Base-by-base conservation (phyloP, 768 basidiomycete species). In the Trametes maxima region DNA sequence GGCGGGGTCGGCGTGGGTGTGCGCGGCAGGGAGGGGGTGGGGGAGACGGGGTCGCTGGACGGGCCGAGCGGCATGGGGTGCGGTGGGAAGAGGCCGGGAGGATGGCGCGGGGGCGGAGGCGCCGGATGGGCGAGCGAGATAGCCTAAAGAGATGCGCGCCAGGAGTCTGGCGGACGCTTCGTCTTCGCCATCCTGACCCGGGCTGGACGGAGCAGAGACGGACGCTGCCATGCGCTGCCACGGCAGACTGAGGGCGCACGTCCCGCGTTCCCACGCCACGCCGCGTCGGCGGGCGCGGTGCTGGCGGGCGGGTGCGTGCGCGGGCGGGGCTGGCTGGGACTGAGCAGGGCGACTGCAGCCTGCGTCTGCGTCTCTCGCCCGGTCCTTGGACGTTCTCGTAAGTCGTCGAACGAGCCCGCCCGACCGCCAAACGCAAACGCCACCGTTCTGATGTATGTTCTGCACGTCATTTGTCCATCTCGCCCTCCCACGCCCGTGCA, bases 391-490 rank as follows among this genome's bases (percentile, higher is more conserved):
- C 42, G 43, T 25, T 58, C 45, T 58, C 62, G 62, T 63, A 63
- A 63, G 53, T 49, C 57, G 51, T 57, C 47, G 61, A 63, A 39
- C 25, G 16, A 16, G 19, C 44, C 42, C 54, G 54, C 54, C 47
- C 35, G 56, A 35, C 50, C 17, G 44, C 8, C 45, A 33, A 67
- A 67, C 62, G 55, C 59, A 61, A 67, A 67, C 65, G 65, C 65
- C 65, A 67, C 65, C 55, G 64, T 60, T 65, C 65, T 67, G 65
- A 67, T 67, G 63, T 37, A 44, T 48, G 53, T 59, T 56, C 40
- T 46, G 51, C 57, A 53, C 63, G 62, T 56, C 62, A 59, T 62
- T 51, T 62, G 65, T 62, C 59, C 35, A 33, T 63, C 46, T 62
- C 56, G 24, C 25, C 36, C 25, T 52, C 55, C 46, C 50, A 49